Base-by-base conservation (phyloP, 2,329 filamentous ascomycete species). In the Monosporascus sp. region DNA sequence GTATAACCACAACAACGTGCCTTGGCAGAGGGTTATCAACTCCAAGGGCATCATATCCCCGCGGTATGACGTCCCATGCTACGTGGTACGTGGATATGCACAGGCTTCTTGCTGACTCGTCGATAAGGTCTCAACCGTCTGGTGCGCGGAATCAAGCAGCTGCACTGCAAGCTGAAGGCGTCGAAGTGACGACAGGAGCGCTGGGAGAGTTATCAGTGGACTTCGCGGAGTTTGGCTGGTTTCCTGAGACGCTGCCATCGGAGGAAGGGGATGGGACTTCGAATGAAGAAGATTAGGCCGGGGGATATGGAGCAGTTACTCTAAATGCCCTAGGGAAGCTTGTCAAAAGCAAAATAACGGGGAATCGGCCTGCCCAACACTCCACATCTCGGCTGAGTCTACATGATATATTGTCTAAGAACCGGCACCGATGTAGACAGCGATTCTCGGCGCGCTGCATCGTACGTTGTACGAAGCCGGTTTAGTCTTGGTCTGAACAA, bases 11-110 rank as follows among this genome's bases (percentile, higher is more conserved):
- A 77, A 75, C 24, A 97, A 87, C 59, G 93, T 97, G 3, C 93
- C 93, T 0, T 97, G 93, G 93, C 93, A 97, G 75, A 79, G 94
- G 54, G 89, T 97, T 55, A 88, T 97, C 67, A 96, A 93, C 69
- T 76, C 89, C 15, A 93, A 89, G 71, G 92, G 93, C 22, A 77
- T 84, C 55, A 95, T 97, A 60, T 96, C 91, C 45, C 88, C 88
- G 7, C 83, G 92, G 90, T 93, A 48, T 5, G 37, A 31, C 15
- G 11, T 35, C 5, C 20, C 15, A 48, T 8, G 14, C 26, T 11
- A 15, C 6, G 6, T 49, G 17, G 26, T 35, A n/a, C 20, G 26
- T 24, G 22, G 17, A 31, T 9, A 45, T 9, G 20, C 22, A 28
- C 5, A 11, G 31, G 31, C 31, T 35, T 35, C 31, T 14, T 35